Base-by-base conservation (phyloP, 768 basidiomycete species). In the Fistulinella prunicolor region DNA sequence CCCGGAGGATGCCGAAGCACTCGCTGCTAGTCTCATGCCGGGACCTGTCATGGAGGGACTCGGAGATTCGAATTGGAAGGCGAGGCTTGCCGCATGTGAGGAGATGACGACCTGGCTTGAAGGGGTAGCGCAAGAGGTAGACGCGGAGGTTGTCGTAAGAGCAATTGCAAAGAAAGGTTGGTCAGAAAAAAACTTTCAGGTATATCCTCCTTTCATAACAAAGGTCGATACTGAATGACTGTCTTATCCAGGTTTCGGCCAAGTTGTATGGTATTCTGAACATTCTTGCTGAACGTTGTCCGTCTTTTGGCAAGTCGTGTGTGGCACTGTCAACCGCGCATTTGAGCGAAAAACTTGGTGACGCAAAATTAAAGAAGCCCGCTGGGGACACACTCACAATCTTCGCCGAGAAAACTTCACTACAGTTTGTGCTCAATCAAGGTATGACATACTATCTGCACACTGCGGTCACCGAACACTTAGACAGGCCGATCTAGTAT, bases 111-210 rank as follows among this genome's bases (percentile, higher is more conserved):
- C 73, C 5, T 98, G 96, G 95, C 70, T 93, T 5, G 85, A 92
- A 49, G 78, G 74, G 1, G 75, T 78, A 23, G 77, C 82, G 12
- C 75, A 79, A 28, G 73, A 75, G 0, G 69, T 89, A 1, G 95
- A 99, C 55, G 83, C 86, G 12, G 96, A 99, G 67, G 82, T 99
- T 5, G 60, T 99, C 30, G 81, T 97, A 17, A 78, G 95, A 21
- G 85, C 88, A 55, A 69, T 98, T 50, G 85, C 81, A 4, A 98
- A 95, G 75, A 92, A 89, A 54, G 93, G 94, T 3, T 97, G 93
- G 94, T 80, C 77, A n/a, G 96, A 99, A 72, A 98, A 96, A 75
- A 99, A 98, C 61, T 99, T 99, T 57, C 95, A 99, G 73, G 94
- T 89, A 50, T 47, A 34, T 34, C 14, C 23, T 41, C 68, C 43